Conservation (phyloP, 257 asterid genomes). For the Gentiana straminea region DNA sequence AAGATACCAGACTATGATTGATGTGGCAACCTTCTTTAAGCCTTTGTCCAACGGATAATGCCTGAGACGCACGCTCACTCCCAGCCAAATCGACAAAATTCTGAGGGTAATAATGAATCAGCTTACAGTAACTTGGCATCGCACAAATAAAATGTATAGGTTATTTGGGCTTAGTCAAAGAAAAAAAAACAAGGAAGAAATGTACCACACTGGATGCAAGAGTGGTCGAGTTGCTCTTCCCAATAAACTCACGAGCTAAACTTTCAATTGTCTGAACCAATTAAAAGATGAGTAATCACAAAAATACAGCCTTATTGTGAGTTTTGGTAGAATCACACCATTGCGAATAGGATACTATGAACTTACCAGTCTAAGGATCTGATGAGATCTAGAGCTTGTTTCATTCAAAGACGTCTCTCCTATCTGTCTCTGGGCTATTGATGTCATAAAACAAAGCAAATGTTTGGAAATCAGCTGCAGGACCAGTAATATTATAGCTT, state of each 20-base stretch:
- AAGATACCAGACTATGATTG: conserved; percentile 37
- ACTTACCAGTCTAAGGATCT: conserved; percentile 91
- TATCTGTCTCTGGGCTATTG: conserved; percentile 74
- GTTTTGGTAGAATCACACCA: neutral
- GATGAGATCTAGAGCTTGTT: conserved; percentile 98
- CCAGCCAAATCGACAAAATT: conserved; percentile 47
- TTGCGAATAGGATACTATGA: neutral
- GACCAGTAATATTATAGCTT: too few relatives aligned
- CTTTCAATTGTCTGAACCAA: conserved; percentile 85
- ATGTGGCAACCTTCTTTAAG: conserved; percentile 47
- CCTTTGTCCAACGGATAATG: conserved; percentile 30
- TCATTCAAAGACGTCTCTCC: conserved; percentile 95
- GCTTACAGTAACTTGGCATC: neutral
- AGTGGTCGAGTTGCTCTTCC: conserved; percentile 91
- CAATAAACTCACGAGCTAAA: conserved; percentile 92
- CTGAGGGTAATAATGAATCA: conserved; percentile 28
- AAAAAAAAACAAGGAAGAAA: conserved; percentile 14
- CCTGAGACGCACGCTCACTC: conserved; percentile 41
- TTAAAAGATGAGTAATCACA: neutral
- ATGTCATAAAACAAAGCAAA: conserved; percentile 13
- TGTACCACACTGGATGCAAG: conserved; percentile 98
- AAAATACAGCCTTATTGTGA: neutral
- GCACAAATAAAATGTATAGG: neutral
- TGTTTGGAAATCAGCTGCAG: too few relatives aligned
- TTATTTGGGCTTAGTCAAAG: neutral